Evolutionary conservation across 495 filamentous ascomycete genomes (phyloP), one percentile per base, ranked within the genome.

Genomic region (Penicillium silybi): DNA sequence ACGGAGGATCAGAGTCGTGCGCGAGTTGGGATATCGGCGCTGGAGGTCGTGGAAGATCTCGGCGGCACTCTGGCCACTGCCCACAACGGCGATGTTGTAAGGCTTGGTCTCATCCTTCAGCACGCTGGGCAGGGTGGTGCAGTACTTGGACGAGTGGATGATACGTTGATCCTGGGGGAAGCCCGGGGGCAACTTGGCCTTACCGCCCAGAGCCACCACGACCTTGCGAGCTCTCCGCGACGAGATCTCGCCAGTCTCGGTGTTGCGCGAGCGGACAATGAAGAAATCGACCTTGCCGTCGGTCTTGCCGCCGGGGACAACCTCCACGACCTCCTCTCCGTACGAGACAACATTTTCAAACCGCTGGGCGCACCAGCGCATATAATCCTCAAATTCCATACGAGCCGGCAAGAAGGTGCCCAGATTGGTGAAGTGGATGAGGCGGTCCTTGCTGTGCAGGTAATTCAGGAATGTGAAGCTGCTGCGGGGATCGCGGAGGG

Each of bases 391-490:
- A 61, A 90, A 98, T 69, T 98, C 93, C 52, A 88, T 74, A 11
- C 92, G 81, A 4, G 88, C 81, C 0, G 93, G 93, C 6, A 92
- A 67, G 73, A 97, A 97, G 1, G 92, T 96, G 49, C 83, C 79
- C 38, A 97, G 71, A 66, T 98, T 97, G 47, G 85, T 90, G 61
- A 98, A 98, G 47, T 88, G 81, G 40, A 95, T 82, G 35, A 98
- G 78, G 6, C 93, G 80, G 42, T 80, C 75, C 55, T 95, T 83
- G 54, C 79, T 67, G 70, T 92, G 84, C 2, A 98, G 80, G 64
- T 97, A 97, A 66, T 96, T 97, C 53, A 96, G 74, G 70, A 98
- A 98, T 5, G 92, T 97, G 71, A 97, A 98, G 57, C 90, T 76
- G 46, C 89, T 95, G 50, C 86, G 83, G 2, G 92, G 92, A 56